Evolutionary conservation across 2,329 filamentous ascomycete genomes (phyloP).

Genomic region (Aspergillus japonicus): DNA sequence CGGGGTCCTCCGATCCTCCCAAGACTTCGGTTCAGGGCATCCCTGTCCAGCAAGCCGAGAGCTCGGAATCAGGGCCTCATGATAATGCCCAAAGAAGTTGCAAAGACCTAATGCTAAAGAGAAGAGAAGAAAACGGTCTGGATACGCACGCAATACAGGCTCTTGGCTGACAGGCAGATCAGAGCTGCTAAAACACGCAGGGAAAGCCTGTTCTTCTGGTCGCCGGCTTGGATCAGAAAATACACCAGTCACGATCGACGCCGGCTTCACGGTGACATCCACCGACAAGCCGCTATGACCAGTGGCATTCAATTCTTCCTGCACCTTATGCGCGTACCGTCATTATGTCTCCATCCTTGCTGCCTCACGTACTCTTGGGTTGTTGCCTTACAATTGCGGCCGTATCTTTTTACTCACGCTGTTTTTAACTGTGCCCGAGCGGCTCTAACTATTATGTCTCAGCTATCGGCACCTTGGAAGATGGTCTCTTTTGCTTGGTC

Average conservation of each 20-base stretch:
- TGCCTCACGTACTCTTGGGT: constrained; percentile 16
- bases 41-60: neutral
- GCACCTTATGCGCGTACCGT: constrained; percentile 18
- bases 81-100: neutral
- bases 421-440: constrained; percentile 13
- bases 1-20: constrained; percentile 4
- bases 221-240: constrained; percentile 12
- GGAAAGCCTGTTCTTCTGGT: constrained; percentile 12
- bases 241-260: constrained; percentile 17
- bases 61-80: neutral
- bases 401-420: constrained; percentile 1
- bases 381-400: constrained; percentile 19
- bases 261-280: constrained; percentile 18
- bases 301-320: constrained; percentile 14
- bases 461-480: constrained; percentile 8
- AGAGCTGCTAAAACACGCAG: constrained; percentile 14
- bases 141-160: constrained; percentile 1
- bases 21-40: neutral
- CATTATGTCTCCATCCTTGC: constrained; percentile 17
- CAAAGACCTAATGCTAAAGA: neutral
- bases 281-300: constrained; percentile 13
- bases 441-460: constrained; percentile 11
- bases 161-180: constrained; percentile 18
- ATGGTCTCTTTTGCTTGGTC: constrained; percentile 3
- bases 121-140: neutral